Base-by-base conservation (phyloP, 768 basidiomycete species). In the Rhodotorula paludigena region DNA sequence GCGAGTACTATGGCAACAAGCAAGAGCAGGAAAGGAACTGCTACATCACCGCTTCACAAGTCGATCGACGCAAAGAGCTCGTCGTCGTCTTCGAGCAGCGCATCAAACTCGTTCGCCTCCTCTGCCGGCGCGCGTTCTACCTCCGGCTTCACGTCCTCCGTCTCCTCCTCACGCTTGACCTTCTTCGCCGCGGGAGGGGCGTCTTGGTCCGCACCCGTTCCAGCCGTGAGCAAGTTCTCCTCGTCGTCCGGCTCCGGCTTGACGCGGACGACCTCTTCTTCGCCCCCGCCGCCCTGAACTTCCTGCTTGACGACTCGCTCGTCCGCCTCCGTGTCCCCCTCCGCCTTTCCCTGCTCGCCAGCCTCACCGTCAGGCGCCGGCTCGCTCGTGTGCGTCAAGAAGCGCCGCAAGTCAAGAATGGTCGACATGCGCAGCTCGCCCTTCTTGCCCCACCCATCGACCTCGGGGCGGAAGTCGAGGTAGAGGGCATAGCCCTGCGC, bases 381-480 rank as follows among this genome's bases (percentile, higher is more conserved):
- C 33, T 11, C 35, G n/a, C 6, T 9, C 32, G 32, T 28, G 30
- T 72, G 63, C 14, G 71, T 69, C 16, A 72, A 47, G 51, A 55
- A 55, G 15, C 74, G 49, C 23, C 79, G 74, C 53, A 79, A 60
- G 48, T 78, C 82, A 39, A 97, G 81, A 57, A 98, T 87, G 39
- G 76, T 84, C 48, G 82, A 81, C 74, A 88, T 89, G 44, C 82
- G 82, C 35, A 96, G 80, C 73, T 89, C 85, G 6, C 86, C 89
- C 63, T 84, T 83, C 77, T 87, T 84, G 10, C 93, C 93, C 93
- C 93, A 98, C 35, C 67, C 68, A 20, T 85, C 85, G 1, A 86
- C 86, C 20, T 82, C 81, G 16, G 93, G 93, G 64, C 93, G 86
- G 78, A 97, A 96, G 25, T 89, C 87, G 33, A 85, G 84, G 77